A percentile compares a stretch with the other conserved stretches of the same genome.
Conservation (phyloP, 2,329 filamentous ascomycete genomes). For the Furcasterigmium furcatum region DNA sequence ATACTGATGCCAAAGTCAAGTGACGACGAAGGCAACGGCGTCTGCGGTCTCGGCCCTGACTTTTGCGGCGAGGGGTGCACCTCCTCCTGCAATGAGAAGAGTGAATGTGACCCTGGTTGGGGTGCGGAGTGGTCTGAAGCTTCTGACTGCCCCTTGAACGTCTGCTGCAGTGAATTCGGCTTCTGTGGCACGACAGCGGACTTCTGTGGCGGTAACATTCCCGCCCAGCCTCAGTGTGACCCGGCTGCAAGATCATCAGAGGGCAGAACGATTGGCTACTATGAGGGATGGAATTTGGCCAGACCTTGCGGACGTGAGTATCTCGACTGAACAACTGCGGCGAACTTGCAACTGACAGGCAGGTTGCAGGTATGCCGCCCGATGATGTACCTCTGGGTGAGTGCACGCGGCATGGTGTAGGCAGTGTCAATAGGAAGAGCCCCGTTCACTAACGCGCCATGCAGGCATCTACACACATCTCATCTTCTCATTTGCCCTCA, state of each 20-base stretch:
- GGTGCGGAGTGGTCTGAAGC: constrained; percentile 18
- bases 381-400: neutral
- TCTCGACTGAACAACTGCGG: neutral
- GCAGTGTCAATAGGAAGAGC: neutral
- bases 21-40: constrained; percentile 5
- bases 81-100: constrained; percentile 19
- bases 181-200: constrained; percentile 26
- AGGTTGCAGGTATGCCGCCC: neutral
- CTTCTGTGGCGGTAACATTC: constrained; percentile 15
- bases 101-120: constrained; percentile 26
- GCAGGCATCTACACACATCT: constrained; percentile 23
- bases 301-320: constrained; percentile 12
- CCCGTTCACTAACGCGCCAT: neutral
- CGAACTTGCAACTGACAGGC: neutral
- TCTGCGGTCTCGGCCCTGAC: constrained; percentile 16
- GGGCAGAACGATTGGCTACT: constrained; percentile 22
- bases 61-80: constrained; percentile 20
- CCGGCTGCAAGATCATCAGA: neutral
- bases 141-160: constrained; percentile 29
- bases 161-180: constrained; percentile 28
- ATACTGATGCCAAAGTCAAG: neutral
- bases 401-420: neutral
- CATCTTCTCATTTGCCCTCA: constrained; percentile 27
- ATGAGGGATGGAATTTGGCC: constrained; percentile 18
- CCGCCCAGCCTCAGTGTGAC: neutral